These are phyloP conservation scores for Phytophthora ramorum DNA, from an alignment of 352 stramenopile genomes.

Conservation along the genomic window DNA sequence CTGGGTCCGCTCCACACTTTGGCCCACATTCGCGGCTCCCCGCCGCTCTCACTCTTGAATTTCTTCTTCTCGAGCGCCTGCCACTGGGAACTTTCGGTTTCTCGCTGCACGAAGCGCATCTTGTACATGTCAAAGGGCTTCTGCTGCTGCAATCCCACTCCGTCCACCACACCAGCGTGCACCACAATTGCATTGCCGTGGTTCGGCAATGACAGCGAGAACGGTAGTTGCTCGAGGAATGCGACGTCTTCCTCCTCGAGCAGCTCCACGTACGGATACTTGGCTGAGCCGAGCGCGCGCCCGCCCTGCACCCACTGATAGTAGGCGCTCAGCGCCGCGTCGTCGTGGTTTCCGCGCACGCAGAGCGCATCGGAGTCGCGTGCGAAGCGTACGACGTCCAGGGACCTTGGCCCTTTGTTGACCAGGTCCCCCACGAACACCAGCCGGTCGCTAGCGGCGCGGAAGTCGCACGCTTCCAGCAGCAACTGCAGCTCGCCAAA, in stretches of 20 bases:
- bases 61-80: conserved; percentile 46
- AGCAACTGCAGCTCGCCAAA: conserved; percentile 83
- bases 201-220: conserved; percentile 71
- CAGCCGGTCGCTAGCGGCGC: conserved; percentile 62
- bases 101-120: conserved; percentile 80
- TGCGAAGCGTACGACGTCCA: conserved; percentile 81
- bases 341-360: conserved; percentile 86
- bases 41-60: conserved; percentile 28
- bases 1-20: conserved; percentile 79
- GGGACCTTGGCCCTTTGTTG: conserved; percentile 92
- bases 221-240: conserved; percentile 82
- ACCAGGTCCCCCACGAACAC: conserved; percentile 93
- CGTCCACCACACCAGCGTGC: conserved; percentile 75
- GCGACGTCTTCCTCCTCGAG: conserved; percentile 64
- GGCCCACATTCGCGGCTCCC: conserved; percentile 64
- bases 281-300: conserved; percentile 20
- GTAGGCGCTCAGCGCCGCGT: conserved; percentile 68
- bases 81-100: conserved; percentile 31
- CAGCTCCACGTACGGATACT: conserved; percentile 76
- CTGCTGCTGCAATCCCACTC: conserved; percentile 80
- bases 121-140: conserved; percentile 92
- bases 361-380: conserved; percentile 57
- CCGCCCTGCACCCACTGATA: conserved; percentile 51
- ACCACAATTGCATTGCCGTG: conserved; percentile 64
- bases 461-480: conserved; percentile 53